These are phyloP conservation scores for Populus nigra DNA, from an alignment of 345 rosid species.

Conservation along the genomic window DNA sequence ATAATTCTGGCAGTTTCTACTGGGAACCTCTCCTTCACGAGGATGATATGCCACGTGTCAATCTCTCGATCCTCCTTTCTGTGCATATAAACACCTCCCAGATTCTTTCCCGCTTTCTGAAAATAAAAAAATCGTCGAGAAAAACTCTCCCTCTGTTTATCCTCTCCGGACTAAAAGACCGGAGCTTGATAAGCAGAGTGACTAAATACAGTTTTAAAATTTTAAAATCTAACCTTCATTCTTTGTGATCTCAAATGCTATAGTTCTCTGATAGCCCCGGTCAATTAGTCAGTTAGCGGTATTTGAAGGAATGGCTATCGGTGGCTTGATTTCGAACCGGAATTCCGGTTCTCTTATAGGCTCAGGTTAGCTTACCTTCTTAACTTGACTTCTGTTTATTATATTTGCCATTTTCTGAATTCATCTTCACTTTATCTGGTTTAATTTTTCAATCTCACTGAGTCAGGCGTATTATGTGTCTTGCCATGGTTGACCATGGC, in stretches of 20 bases:
- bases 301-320: constrained; percentile 58
- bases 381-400: neutral
- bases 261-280: constrained; percentile 28
- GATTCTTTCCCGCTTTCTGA: constrained; percentile 54
- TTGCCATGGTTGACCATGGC: constrained; percentile 99
- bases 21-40: neutral
- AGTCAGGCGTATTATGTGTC: constrained; percentile 89
- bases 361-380: constrained; percentile 45
- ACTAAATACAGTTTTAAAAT: neutral
- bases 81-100: constrained; percentile 37
- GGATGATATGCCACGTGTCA: constrained; percentile 73
- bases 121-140: neutral
- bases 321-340: constrained; percentile 69
- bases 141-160: constrained; percentile 25
- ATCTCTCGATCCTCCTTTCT: constrained; percentile 47
- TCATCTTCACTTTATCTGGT: neutral
- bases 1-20: neutral
- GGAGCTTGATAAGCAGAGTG: neutral
- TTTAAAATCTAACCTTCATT: constrained; percentile 6
- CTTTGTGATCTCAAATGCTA: constrained; percentile 28
- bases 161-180: constrained; percentile 16
- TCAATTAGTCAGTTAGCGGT: neutral
- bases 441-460: constrained; percentile 55
- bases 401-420: neutral
- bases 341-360: constrained; percentile 37